Base-by-base conservation (phyloP, 306 rosid genomes). In the Parietaria judaica region DNA sequence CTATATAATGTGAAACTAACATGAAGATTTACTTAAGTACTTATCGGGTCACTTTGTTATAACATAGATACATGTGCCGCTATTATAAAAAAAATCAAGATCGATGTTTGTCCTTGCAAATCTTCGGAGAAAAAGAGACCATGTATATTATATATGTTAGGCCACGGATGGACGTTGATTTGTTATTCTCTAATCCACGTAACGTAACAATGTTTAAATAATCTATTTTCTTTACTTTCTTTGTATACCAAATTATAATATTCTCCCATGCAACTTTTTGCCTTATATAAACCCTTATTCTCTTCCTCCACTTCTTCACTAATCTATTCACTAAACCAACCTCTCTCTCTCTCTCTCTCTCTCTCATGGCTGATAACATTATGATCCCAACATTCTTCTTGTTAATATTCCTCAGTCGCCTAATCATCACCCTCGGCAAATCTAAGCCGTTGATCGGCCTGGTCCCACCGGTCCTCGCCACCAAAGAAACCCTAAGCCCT, bases 241-340 rank as follows among this genome's bases (percentile, higher is more conserved):
- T 23, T 23, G 31, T 41, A 41, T 41, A 41, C 9, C 45, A 41
- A 41, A 41, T 5, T 41, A 41, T 49, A 49, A 72, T 47, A 66
- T 67, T 61, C 9, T 50, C 69, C 76, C 86, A 73, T 83, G 82
- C 82, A 82, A 76, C 71, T 60, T 63, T 52, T 49, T 48, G 7
- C 15, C 14, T 35, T 57, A 9, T 35, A 14, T 43, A 48, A 56
- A 38, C 36, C 69, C 66, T 5, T 16, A 4, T 60, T 62, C 44
- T 8, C 15, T 39, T 51, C 46, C 31, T 3, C n/a, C 3, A 54
- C 34, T 43, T 56, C 76, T 4, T 65, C 23, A 35, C 73, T 60
- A 61, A 11, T n/a, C 9, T 17, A 54, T 48, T 36, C 5, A 4
- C 10, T 17, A n/a, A n/a, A n/a, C n/a, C n/a, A n/a, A n/a, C n/a